Conservation (phyloP, 2,329 filamentous ascomycete genomes). For the Alternaria triticina region DNA sequence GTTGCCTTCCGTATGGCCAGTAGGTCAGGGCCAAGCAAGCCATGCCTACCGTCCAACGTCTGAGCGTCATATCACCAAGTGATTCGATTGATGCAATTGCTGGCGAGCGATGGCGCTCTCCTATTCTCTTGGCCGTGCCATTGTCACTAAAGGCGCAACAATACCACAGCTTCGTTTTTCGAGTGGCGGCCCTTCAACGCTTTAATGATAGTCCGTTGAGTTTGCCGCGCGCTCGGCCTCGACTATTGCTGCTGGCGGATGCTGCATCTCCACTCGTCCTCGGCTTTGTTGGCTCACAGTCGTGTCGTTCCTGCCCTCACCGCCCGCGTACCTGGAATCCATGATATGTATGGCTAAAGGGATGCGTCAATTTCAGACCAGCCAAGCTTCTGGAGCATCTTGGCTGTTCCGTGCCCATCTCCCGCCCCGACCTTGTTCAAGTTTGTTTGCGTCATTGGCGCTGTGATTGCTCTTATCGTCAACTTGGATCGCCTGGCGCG, state of each 20-base stretch:
- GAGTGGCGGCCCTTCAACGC: constrained; percentile 4
- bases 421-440: background rate
- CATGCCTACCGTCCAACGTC: constrained; percentile 14
- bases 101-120: background rate
- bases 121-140: constrained; percentile 13
- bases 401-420: constrained; percentile 14
- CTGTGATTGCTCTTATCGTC: background rate
- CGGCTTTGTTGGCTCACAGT: constrained; percentile 1
- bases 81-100: background rate
- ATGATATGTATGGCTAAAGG: constrained; percentile 3
- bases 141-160: constrained; percentile 6
- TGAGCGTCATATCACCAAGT: constrained; percentile 19
- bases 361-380: constrained; percentile 13
- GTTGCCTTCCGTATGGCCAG: constrained; percentile 14
- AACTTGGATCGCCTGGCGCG: background rate
- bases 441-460: constrained; percentile 10
- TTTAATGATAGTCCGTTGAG: background rate
- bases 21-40: constrained; percentile 24
- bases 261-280: constrained; percentile 2
- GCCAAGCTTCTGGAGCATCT: constrained; percentile 15
- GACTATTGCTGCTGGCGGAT: constrained; percentile 2
- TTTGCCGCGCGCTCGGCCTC: constrained; percentile 20
- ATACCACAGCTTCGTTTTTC: constrained; percentile 7
- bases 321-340: constrained; percentile 14
- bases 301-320: background rate